phyloP scores from a whole-genome alignment of 73 alveolate genomes.

The Paramecium sonneborni region DNA sequence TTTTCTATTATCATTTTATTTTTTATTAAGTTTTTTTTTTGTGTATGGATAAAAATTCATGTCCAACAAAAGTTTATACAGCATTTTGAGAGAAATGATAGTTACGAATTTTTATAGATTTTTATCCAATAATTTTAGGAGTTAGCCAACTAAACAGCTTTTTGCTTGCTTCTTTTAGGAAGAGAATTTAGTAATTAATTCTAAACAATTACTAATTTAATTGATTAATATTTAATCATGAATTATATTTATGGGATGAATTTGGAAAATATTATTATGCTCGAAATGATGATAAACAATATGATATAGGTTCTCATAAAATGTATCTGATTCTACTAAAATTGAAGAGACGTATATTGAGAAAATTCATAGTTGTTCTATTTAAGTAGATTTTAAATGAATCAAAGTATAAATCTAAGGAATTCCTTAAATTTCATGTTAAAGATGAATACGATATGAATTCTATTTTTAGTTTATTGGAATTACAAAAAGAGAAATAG shows the following conservation, averaged over 20 bases:
- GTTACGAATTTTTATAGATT: too few species aligned
- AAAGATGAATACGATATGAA: constrained; percentile 3
- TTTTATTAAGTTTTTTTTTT: too few species aligned
- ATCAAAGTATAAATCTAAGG: not conserved
- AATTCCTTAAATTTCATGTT: not conserved
- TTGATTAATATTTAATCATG: not conserved
- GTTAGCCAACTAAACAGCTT: too few species aligned
- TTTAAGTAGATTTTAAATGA: not conserved
- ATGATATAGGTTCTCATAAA: not conserved
- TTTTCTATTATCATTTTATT: too few species aligned
- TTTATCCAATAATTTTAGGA: too few species aligned
- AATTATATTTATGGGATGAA: not conserved
- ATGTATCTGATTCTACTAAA: not conserved
- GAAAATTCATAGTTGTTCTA: not conserved
- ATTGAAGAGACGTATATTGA: not conserved
- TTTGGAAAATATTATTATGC: constrained; percentile 13
- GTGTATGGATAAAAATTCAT: too few species aligned
- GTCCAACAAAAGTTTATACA: too few species aligned
- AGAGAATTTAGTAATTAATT: not conserved
- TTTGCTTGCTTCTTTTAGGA: not conserved
- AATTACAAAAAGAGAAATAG: not conserved
- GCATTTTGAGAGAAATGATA: too few species aligned
- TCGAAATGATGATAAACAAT: not conserved
- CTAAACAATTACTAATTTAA: not conserved
- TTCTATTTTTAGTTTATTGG: not conserved